A percentile compares a stretch with the other conserved stretches of the same genome.
phyloP scores from a whole-genome alignment of 768 basidiomycete species.

The Collybia sordida region DNA sequence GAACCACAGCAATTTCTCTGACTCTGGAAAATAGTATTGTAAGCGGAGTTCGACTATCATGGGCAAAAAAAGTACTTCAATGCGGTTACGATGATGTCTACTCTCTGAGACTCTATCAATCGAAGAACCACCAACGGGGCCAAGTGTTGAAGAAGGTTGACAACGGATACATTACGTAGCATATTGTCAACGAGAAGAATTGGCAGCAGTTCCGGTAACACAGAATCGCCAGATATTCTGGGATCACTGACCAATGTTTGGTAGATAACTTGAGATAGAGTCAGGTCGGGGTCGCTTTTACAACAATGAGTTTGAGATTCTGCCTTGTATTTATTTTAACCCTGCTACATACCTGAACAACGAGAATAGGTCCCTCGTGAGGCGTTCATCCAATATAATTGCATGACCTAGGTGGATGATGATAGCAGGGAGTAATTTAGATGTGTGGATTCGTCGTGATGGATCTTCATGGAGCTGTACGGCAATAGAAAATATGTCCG shows the following conservation, averaged over 20 bases:
- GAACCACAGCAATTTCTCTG: conserved; percentile 6
- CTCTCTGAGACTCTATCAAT: conserved; percentile 4
- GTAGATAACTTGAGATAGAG: conserved; percentile 10
- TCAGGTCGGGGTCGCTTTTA: conserved; percentile 14
- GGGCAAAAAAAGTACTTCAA: conserved; percentile 7
- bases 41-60: neutral
- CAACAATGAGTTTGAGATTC: conserved; percentile 1
- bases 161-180: conserved; percentile 9
- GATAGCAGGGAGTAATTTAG: conserved; percentile 13
- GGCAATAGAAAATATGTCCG: conserved; percentile 11
- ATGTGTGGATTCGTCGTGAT: conserved; percentile 9
- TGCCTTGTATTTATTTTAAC: neutral
- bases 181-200: conserved; percentile 10
- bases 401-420: conserved; percentile 12
- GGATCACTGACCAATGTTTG: conserved; percentile 12
- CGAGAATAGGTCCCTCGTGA: conserved; percentile 9
- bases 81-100: conserved; percentile 12
- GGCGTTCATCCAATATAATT: conserved; percentile 11
- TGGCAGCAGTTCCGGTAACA: conserved; percentile 11
- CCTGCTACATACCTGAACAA: conserved; percentile 19
- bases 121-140: conserved; percentile 12
- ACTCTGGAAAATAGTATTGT: conserved; percentile 1
- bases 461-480: conserved; percentile 6
- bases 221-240: conserved; percentile 3
- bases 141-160: conserved; percentile 12